Evolutionary conservation across 371 early-diverging fungal species (phyloP).

Genomic region (Umbelopsis sp.): DNA sequence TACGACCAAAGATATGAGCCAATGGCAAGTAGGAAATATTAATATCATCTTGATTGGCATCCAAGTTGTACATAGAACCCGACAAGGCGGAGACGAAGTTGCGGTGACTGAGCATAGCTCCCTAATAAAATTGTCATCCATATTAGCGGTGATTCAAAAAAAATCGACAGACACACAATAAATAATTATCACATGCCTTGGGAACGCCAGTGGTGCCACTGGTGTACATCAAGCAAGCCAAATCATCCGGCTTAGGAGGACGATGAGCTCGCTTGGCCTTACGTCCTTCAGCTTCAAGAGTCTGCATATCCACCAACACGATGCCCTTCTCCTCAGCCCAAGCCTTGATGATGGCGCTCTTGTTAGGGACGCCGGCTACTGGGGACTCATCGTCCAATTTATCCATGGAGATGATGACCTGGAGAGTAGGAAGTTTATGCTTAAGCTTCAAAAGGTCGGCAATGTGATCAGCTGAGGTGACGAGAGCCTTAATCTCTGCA

Average conservation of each 20-base stretch:
- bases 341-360: constrained; percentile 42
- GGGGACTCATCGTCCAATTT: constrained; percentile 46
- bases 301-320: constrained; percentile 55
- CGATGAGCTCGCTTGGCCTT: constrained; percentile 40
- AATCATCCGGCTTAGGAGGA: constrained; percentile 54
- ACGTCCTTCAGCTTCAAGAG: constrained; percentile 63
- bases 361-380: constrained; percentile 38
- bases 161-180: background rate
- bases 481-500: constrained; percentile 72
- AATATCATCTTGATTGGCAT: constrained; percentile 36
- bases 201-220: constrained; percentile 90
- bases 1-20: constrained; percentile 93
- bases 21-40: constrained; percentile 82
- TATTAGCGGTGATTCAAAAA: constrained; percentile 14
- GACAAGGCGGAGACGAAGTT: constrained; percentile 49
- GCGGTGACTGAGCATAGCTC: constrained; percentile 59
- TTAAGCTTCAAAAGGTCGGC: constrained; percentile 61
- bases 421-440: constrained; percentile 61
- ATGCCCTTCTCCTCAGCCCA: constrained; percentile 59
- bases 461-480: constrained; percentile 74
- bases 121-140: constrained; percentile 29
- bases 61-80: constrained; percentile 30
- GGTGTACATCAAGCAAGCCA: constrained; percentile 97
- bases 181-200: constrained; percentile 35
- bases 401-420: constrained; percentile 83